phyloP scores from a whole-genome alignment of 345 rosid species.

The Clarkia xantiana region DNA sequence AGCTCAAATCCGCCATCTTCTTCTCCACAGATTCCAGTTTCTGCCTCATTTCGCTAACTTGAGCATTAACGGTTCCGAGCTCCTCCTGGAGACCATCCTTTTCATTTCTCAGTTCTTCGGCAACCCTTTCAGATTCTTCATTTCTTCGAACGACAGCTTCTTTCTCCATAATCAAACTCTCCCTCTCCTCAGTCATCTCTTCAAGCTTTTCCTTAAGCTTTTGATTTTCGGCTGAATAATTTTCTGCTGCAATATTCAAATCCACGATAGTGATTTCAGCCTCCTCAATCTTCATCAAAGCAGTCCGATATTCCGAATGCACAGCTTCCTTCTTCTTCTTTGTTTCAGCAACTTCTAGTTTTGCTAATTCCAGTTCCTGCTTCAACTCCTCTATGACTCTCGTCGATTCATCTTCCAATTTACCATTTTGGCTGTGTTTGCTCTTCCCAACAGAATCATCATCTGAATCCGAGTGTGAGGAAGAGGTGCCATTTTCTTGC shows the following conservation, averaged over 20 bases:
- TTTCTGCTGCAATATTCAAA: conserved; percentile 48
- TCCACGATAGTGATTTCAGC: conserved; percentile 27
- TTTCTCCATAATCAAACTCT: conserved; percentile 13
- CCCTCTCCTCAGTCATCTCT: conserved; percentile 8
- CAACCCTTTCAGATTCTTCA: conserved; percentile 17
- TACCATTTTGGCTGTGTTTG: conserved; percentile 40
- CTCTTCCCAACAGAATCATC: conserved; percentile 26
- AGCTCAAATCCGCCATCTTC: too few species aligned
- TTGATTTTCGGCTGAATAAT: conserved; percentile 14
- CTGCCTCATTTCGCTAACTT: conserved; percentile 31
- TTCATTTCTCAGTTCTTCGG: conserved; percentile 11
- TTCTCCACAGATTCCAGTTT: conserved; percentile 48
- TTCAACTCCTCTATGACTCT: conserved; percentile 23
- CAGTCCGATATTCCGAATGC: conserved; percentile 30
- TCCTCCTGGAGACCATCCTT: conserved; percentile 23
- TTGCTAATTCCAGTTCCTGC: conserved; percentile 50
- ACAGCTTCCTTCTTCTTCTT: conserved; percentile 46
- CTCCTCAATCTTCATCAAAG: conserved; percentile 41
- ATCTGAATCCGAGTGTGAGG: conserved; percentile 61
- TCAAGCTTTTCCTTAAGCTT: conserved; percentile 20
- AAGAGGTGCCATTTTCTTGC: conserved; percentile 34
- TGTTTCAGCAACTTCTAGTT: conserved; percentile 45
- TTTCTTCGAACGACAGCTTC: conserved; percentile 13
- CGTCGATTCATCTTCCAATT: conserved; percentile 27
- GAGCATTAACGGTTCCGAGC: conserved; percentile 21